Conservation (phyloP, 805 yeast species). For the Pichia californica region DNA sequence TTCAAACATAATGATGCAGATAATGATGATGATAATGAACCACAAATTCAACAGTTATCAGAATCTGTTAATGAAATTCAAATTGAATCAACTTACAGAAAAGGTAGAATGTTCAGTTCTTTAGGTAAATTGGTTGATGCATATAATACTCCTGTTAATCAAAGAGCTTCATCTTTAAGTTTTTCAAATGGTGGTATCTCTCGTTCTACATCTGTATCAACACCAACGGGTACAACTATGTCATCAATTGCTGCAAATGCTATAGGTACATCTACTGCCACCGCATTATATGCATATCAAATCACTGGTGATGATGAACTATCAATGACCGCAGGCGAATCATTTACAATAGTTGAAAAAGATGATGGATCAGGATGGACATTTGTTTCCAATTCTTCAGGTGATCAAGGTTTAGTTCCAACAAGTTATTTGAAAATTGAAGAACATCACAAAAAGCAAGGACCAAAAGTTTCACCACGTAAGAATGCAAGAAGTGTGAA, state of each 20-base stretch:
- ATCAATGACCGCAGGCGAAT: conserved; percentile 53
- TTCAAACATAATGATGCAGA: conserved; percentile 9
- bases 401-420: conserved; percentile 74
- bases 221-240: neutral
- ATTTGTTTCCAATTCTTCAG: conserved; percentile 39
- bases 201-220: neutral
- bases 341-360: conserved; percentile 46
- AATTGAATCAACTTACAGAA: conserved; percentile 16
- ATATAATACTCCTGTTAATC: conserved; percentile 11
- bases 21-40: conserved; percentile 18
- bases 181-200: neutral
- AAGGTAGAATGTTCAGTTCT: conserved; percentile 24
- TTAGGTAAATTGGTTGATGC: conserved; percentile 11
- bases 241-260: neutral
- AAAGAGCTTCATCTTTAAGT: neutral
- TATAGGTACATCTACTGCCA: conserved; percentile 12
- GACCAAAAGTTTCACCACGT: conserved; percentile 66
- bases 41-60: conserved; percentile 23
- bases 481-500: conserved; percentile 61
- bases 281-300: conserved; percentile 59
- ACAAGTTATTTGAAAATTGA: conserved; percentile 60
- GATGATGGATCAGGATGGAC: conserved; percentile 98
- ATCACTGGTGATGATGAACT: conserved; percentile 76
- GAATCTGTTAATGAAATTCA: conserved; percentile 24
- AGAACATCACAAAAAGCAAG: conserved; percentile 41